These are phyloP conservation scores for Puccinia brachypodii DNA, from an alignment of 1,284 basidiomycete genomes.

Conservation along the genomic window DNA sequence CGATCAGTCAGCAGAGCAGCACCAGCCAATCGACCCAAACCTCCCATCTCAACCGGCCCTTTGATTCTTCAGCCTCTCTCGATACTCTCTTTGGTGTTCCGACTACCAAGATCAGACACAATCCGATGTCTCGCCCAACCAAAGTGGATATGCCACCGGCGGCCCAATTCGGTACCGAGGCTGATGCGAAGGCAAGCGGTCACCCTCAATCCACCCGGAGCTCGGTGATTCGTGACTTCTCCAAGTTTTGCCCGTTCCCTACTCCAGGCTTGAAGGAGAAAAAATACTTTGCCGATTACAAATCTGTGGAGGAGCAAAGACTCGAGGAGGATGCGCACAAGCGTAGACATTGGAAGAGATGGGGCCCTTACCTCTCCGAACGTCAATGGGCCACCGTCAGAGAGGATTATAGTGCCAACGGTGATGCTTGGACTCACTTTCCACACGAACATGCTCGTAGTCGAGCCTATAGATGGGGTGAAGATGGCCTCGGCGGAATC, in stretches of 20 bases:
- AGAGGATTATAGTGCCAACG: slow-evolving; percentile 94
- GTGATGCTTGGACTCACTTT: slow-evolving; percentile 97
- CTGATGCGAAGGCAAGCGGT: background rate
- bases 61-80: slow-evolving; percentile 34
- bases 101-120: slow-evolving; percentile 16
- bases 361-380: slow-evolving; percentile 96
- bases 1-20: slow-evolving; percentile 25
- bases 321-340: slow-evolving; percentile 67
- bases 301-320: slow-evolving; percentile 60
- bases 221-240: slow-evolving; percentile 45
- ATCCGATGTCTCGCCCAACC: slow-evolving; percentile 36
- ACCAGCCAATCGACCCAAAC: slow-evolving; percentile 1
- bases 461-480: slow-evolving; percentile 95
- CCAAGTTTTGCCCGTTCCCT: slow-evolving; percentile 49
- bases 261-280: slow-evolving; percentile 51
- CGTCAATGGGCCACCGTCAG: slow-evolving; percentile 98
- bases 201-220: slow-evolving; percentile 18
- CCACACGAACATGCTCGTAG: slow-evolving; percentile 92
- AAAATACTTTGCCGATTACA: slow-evolving; percentile 53
- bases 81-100: slow-evolving; percentile 43
- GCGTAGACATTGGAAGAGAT: slow-evolving; percentile 88
- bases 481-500: slow-evolving; percentile 93
- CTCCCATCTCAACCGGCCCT: slow-evolving; percentile 6
- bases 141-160: slow-evolving; percentile 31
- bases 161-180: slow-evolving; percentile 10